Conservation (phyloP, 2,329 filamentous ascomycete species). For the Cladosporium sp. region DNA sequence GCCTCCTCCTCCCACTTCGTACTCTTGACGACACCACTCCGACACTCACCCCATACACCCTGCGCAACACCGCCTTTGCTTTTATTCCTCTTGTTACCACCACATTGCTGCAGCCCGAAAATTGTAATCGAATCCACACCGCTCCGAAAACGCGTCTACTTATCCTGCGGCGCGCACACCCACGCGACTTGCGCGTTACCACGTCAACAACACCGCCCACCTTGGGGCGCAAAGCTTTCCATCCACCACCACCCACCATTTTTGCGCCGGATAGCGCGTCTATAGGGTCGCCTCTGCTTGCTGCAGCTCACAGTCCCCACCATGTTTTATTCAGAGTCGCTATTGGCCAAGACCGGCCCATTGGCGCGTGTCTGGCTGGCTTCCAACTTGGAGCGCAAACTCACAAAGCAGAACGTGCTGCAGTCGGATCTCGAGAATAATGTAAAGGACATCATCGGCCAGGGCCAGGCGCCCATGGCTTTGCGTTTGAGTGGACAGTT, state of each 20-base stretch:
- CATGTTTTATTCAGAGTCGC: conserved; percentile 98
- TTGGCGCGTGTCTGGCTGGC: conserved; percentile 97
- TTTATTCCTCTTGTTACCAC: background rate
- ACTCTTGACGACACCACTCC: conserved; percentile 6
- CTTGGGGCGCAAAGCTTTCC: conserved; percentile 21
- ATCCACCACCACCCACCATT: conserved; percentile 9
- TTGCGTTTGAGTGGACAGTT: conserved; percentile 91
- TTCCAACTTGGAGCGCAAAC: conserved; percentile 96
- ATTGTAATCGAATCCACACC: background rate
- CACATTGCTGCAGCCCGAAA: background rate
- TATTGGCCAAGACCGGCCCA: conserved; percentile 95
- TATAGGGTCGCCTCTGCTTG: conserved; percentile 1
- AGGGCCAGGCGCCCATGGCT: conserved; percentile 90
- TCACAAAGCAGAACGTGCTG: conserved; percentile 93
- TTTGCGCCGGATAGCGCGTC: background rate
- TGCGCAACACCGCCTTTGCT: background rate
- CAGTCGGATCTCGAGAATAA: conserved; percentile 94
- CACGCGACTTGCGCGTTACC: conserved; percentile 19
- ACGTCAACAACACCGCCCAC: conserved; percentile 29
- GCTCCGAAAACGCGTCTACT: background rate
- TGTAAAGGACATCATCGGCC: conserved; percentile 91
- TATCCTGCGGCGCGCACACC: background rate
- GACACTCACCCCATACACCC: background rate
- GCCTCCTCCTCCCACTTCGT: background rate
- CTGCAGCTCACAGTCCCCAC: conserved; percentile 19